phyloP scores from a whole-genome alignment of 1,284 basidiomycete species.

The Melampsora medusae region DNA sequence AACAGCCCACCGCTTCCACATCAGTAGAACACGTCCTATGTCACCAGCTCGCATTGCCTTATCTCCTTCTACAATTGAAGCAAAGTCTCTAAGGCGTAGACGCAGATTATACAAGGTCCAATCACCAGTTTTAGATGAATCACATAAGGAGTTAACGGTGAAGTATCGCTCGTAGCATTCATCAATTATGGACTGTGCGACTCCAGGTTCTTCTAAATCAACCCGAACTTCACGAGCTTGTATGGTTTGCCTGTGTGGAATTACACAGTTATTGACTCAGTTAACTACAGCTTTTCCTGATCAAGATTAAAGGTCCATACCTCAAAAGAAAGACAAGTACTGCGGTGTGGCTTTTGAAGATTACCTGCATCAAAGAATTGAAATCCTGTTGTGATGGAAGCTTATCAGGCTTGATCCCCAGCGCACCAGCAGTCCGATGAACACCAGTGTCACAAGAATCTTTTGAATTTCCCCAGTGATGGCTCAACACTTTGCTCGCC shows the following conservation, averaged over 20 bases:
- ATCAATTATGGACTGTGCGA: background rate
- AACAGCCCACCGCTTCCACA: slow-evolving; percentile 19
- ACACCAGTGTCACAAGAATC: background rate
- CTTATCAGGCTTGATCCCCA: background rate
- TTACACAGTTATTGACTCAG: background rate
- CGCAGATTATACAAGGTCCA: slow-evolving; percentile 6
- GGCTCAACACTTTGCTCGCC: background rate
- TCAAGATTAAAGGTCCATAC: background rate
- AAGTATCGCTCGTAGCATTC: background rate
- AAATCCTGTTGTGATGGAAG: background rate
- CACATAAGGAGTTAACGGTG: background rate
- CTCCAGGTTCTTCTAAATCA: background rate
- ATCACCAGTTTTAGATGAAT: background rate
- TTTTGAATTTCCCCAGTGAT: background rate
- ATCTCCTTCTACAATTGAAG: background rate
- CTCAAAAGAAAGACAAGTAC: background rate
- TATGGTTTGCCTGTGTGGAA: background rate
- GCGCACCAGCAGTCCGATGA: background rate
- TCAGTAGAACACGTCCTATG: background rate
- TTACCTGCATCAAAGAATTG: background rate
- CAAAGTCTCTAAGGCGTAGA: background rate
- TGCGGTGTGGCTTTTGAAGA: background rate
- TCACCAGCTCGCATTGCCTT: slow-evolving; percentile 13
- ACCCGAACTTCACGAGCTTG: background rate
- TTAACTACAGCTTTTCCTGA: no score